Evolutionary conservation across 2,329 filamentous ascomycete genomes (phyloP), one percentile per base, ranked within the genome.

Genomic region (Beauveria pseudobassiana): DNA sequence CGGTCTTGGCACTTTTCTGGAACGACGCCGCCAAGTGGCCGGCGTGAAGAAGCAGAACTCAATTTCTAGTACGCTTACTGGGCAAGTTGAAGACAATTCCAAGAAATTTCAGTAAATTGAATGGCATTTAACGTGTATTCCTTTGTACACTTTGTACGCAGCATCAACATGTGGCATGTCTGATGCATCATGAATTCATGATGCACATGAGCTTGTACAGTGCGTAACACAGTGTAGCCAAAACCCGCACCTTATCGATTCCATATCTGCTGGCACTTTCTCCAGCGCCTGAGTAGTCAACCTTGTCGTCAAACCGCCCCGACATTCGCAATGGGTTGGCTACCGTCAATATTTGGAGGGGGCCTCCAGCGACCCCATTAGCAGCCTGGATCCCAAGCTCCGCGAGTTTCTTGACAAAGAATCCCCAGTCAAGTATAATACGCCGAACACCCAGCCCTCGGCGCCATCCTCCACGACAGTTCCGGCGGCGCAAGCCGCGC

Each of bases 321-420:
- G 42, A 60, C 61, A 24, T 28, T 63, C 64, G 64, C 66, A 63
- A 86, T 86, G 83, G 83, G 83, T 66, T 86, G 82, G 82, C 75
- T 84, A 68, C 78, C 81, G 65, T 80, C 78, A 63, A 76, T 84
- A 63, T 80, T 83, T 65, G 72, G 81, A 68, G 75, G 79, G 75
- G 59, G 77, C 72, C 64, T 76, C 75, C 65, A 72, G 72, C 68
- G 80, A 86, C 65, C 87, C 89, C 26, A 81, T 91, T 66, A 81
- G 82, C 68, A 87, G 89, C 68, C 86, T 97, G 68, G 91, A 96
- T 71, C 89, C 91, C 45, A 87, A 87, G 65, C 83, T 96, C 62
- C 88, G 89, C 70, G 89, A 93, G 66, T 96, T 93, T 74, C 86
- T 96, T 70, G 82, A 92, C 71, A 87, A 88, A 75, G 90, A 96